These are phyloP conservation scores for Penicillium cosmopolitanum DNA, from an alignment of 495 filamentous ascomycete species.

Conservation along the genomic window DNA sequence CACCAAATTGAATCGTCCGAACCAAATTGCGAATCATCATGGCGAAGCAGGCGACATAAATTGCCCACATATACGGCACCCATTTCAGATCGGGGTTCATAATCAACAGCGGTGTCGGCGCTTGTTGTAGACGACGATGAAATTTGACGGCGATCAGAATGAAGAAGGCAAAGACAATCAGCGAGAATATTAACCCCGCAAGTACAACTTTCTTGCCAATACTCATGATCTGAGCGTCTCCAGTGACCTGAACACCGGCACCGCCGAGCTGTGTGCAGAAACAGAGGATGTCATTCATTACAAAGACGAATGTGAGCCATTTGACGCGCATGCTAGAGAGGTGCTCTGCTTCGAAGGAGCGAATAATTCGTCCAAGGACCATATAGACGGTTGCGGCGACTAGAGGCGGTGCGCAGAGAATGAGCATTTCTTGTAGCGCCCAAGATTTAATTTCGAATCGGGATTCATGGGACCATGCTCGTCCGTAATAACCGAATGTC, in stretches of 20 bases:
- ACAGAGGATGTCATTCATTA: slow-evolving; percentile 41
- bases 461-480: slow-evolving; percentile 41
- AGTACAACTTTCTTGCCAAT: slow-evolving; percentile 40
- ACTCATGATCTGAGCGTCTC: slow-evolving; percentile 31
- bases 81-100: slow-evolving; percentile 25
- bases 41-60: slow-evolving; percentile 42
- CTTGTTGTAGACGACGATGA: slow-evolving; percentile 22
- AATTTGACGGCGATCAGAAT: slow-evolving; percentile 29
- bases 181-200: slow-evolving; percentile 36
- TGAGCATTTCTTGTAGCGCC: slow-evolving; percentile 49
- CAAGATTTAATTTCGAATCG: slow-evolving; percentile 34
- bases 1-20: slow-evolving; percentile 46
- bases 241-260: slow-evolving; percentile 47
- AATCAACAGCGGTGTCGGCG: slow-evolving; percentile 16
- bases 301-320: slow-evolving; percentile 38
- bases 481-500: slow-evolving; percentile 52
- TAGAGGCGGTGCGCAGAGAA: slow-evolving; percentile 49
- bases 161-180: slow-evolving; percentile 38
- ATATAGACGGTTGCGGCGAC: slow-evolving; percentile 64
- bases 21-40: slow-evolving; percentile 48
- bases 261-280: slow-evolving; percentile 42
- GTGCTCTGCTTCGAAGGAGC: slow-evolving; percentile 50
- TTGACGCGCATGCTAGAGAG: slow-evolving; percentile 33
- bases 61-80: slow-evolving; percentile 38
- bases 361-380: slow-evolving; percentile 57